Conservation (phyloP, 2,329 filamentous ascomycete genomes). For the Trichoderma harzianum region DNA sequence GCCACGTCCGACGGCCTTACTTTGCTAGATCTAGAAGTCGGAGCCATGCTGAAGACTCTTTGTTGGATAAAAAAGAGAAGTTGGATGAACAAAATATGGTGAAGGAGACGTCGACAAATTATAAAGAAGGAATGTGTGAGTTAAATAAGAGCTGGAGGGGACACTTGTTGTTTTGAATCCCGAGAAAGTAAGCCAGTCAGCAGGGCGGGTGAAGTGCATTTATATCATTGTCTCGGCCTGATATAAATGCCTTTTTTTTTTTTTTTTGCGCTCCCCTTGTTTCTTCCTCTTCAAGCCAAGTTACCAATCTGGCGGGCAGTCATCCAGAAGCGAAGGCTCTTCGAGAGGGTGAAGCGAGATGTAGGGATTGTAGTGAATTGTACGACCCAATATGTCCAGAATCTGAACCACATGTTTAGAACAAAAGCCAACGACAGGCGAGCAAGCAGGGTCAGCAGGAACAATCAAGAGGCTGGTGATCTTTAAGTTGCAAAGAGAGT, state of each 20-base stretch:
- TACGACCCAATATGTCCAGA: conserved; percentile 36
- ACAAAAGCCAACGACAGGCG: conserved; percentile 33
- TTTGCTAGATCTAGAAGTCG: conserved; percentile 31
- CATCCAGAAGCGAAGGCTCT: conserved; percentile 14
- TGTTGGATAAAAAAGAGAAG: not conserved
- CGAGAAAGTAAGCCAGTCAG: conserved; percentile 4
- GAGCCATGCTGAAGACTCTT: conserved; percentile 29
- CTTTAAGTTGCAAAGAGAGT: conserved; percentile 11
- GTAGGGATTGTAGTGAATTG: conserved; percentile 31
- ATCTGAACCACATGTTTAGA: conserved; percentile 37
- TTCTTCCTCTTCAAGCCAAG: not conserved
- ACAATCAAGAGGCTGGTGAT: conserved; percentile 10
- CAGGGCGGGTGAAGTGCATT: conserved; percentile 8
- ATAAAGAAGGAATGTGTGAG: not conserved
- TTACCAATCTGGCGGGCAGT: conserved; percentile 1
- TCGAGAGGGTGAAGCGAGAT: conserved; percentile 25
- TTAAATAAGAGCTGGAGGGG: not conserved
- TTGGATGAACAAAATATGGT: not conserved
- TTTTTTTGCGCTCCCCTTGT: not conserved
- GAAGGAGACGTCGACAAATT: not conserved
- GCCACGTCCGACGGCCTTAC: conserved; percentile 59
- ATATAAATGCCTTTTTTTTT: conserved; percentile 4
- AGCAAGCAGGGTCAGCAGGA: conserved; percentile 22
- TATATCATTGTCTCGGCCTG: conserved; percentile 13
- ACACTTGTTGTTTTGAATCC: not conserved